These are phyloP conservation scores for Gossypioides kirkii DNA, from an alignment of 345 rosid genomes.

Conservation along the genomic window DNA sequence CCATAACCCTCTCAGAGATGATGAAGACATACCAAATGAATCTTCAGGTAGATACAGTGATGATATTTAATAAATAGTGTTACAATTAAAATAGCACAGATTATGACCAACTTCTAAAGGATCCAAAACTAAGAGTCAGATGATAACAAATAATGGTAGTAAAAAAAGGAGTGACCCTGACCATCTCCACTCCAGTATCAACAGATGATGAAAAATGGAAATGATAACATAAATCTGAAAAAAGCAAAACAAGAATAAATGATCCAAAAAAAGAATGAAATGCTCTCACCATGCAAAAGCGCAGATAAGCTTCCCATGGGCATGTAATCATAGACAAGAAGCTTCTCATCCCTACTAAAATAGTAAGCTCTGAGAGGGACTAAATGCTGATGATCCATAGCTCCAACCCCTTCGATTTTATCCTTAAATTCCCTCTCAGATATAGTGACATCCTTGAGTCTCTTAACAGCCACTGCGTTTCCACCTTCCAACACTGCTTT, in stretches of 20 bases:
- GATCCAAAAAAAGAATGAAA: background rate
- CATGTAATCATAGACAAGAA: conserved; percentile 94
- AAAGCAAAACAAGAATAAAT: background rate
- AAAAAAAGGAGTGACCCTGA: background rate
- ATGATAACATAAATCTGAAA: background rate
- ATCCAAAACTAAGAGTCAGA: background rate
- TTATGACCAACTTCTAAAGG: conserved; percentile 1
- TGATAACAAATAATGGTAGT: background rate
- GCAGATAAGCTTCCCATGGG: conserved; percentile 98
- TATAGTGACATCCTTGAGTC: conserved; percentile 81
- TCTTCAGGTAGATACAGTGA: background rate
- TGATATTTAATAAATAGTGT: no score
- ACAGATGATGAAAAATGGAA: conserved; percentile 1
- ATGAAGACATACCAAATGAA: background rate
- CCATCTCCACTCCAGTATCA: background rate
- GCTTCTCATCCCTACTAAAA: conserved; percentile 90
- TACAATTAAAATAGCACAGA: background rate
- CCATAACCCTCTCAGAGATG: background rate
- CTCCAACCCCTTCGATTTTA: conserved; percentile 81
- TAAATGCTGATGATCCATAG: conserved; percentile 84
- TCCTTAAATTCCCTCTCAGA: conserved; percentile 68
- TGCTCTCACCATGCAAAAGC: conserved; percentile 29
- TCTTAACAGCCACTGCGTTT: conserved; percentile 33
- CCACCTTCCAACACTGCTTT: conserved; percentile 85
- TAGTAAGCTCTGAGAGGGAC: conserved; percentile 87